Evolutionary conservation across 106 monocot species (phyloP).

Genomic region (Phalaenopsis aphrodite): DNA sequence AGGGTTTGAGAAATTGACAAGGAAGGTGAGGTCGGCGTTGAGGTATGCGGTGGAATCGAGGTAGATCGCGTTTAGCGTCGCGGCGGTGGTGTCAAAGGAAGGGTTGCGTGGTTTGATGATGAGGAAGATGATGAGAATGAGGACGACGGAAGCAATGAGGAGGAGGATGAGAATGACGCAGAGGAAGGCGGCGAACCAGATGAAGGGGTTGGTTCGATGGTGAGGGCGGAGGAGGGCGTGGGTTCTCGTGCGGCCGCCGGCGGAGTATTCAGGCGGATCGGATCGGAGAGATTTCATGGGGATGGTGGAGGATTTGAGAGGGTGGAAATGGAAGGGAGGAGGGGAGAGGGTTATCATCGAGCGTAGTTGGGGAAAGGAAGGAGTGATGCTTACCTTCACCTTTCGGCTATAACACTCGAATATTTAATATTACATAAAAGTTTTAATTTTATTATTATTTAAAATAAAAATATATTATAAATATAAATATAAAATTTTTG

Average conservation of each 20-base stretch:
- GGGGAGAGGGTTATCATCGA: neutral
- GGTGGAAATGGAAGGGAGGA: slow-evolving; percentile 13
- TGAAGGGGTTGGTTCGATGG: slow-evolving; percentile 46
- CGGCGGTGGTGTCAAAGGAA: slow-evolving; percentile 42
- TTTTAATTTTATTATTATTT: no score
- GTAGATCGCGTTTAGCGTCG: slow-evolving; percentile 71
- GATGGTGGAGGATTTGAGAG: neutral
- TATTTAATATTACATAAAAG: no score
- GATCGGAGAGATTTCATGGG: slow-evolving; percentile 8
- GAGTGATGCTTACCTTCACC: neutral
- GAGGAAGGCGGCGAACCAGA: slow-evolving; percentile 52
- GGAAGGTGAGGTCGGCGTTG: slow-evolving; percentile 73
- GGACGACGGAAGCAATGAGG: slow-evolving; percentile 56
- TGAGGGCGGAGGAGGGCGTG: slow-evolving; percentile 46
- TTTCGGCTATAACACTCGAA: no score
- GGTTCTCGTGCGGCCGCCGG: slow-evolving; percentile 6
- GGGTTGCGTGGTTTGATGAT: slow-evolving; percentile 66
- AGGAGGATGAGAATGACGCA: slow-evolving; percentile 71
- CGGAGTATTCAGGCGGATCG: neutral
- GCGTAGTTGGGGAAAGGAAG: neutral
- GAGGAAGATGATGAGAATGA: slow-evolving; percentile 75
- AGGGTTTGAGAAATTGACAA: slow-evolving; percentile 89
- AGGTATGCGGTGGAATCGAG: slow-evolving; percentile 55
- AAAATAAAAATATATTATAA: no score
- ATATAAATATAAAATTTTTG: no score